These are phyloP conservation scores for Anthostomella pinea DNA, from an alignment of 2,329 filamentous ascomycete genomes.

Conservation along the genomic window DNA sequence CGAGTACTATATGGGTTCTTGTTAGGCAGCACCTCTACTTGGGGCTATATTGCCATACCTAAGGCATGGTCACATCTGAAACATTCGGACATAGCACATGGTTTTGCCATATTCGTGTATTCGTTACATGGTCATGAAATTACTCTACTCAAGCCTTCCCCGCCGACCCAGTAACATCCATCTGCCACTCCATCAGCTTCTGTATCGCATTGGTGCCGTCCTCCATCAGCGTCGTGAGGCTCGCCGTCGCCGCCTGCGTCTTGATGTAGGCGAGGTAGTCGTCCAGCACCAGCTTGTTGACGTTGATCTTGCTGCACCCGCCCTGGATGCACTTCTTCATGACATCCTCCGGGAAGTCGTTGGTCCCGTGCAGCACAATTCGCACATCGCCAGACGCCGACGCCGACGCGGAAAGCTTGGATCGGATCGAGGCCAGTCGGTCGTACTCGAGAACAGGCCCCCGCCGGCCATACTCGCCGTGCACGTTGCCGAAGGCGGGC, in stretches of 20 bases:
- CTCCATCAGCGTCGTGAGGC: constrained; percentile 42
- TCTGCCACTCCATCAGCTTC: constrained; percentile 44
- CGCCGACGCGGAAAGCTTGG: constrained; percentile 33
- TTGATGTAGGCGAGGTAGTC: constrained; percentile 42
- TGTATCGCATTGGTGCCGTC: constrained; percentile 42
- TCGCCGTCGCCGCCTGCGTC: constrained; percentile 34
- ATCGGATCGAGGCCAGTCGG: too few relatives aligned
- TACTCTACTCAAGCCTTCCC: constrained; percentile 40
- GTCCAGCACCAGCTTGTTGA: constrained; percentile 52
- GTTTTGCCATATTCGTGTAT: too few relatives aligned
- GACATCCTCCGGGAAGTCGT: constrained; percentile 49
- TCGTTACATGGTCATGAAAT: too few relatives aligned
- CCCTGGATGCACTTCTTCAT: constrained; percentile 49
- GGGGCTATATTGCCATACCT: too few relatives aligned
- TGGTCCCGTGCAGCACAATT: constrained; percentile 55
- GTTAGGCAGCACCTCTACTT: too few relatives aligned
- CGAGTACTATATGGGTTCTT: too few relatives aligned
- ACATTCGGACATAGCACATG: too few relatives aligned
- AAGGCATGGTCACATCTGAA: too few relatives aligned
- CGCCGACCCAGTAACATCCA: constrained; percentile 45
- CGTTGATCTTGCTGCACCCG: constrained; percentile 56
- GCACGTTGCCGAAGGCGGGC: constrained; percentile 74
- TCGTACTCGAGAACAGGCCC: constrained; percentile 63
- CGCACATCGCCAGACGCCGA: constrained; percentile 40
- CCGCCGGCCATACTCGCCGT: constrained; percentile 67